Percentiles rank a stretch among this genome's conserved stretches.
Evolutionary conservation across 163 green algal species (phyloP).

Genomic region (Chlorella variabilis): DNA sequence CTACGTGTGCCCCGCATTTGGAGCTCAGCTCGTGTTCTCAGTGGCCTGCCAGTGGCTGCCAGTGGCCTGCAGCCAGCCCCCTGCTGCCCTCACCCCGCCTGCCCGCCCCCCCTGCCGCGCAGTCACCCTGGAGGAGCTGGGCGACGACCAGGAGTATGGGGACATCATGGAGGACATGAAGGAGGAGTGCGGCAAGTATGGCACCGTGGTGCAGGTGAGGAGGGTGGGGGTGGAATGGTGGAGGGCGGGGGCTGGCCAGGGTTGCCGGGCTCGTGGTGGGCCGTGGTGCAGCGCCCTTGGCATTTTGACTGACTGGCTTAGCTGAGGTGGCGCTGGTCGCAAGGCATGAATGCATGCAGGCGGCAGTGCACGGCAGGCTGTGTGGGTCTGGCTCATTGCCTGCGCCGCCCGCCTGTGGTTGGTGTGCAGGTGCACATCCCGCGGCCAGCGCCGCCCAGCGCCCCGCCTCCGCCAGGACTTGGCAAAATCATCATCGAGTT

Average conservation of each 20-base stretch:
- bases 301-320: too few species aligned
- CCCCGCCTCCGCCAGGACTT: constrained; percentile 55
- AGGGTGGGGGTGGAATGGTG: constrained; percentile 28
- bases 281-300: too few species aligned
- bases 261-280: too few species aligned
- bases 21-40: too few species aligned
- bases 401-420: background rate
- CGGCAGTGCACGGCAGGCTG: too few species aligned
- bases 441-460: constrained; percentile 42
- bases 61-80: too few species aligned
- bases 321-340: too few species aligned
- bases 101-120: constrained; percentile 7
- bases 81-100: background rate
- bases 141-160: constrained; percentile 86
- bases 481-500: constrained; percentile 91
- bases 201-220: constrained; percentile 53
- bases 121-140: constrained; percentile 89
- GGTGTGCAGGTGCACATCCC: constrained; percentile 72
- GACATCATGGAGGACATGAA: constrained; percentile 97
- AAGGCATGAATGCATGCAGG: background rate
- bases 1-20: too few species aligned
- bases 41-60: too few species aligned
- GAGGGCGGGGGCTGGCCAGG: background rate
- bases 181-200: constrained; percentile 93
- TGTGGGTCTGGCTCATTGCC: too few species aligned